Conservation (phyloP, 2,329 filamentous ascomycete genomes). For the Exserohilum turcica region DNA sequence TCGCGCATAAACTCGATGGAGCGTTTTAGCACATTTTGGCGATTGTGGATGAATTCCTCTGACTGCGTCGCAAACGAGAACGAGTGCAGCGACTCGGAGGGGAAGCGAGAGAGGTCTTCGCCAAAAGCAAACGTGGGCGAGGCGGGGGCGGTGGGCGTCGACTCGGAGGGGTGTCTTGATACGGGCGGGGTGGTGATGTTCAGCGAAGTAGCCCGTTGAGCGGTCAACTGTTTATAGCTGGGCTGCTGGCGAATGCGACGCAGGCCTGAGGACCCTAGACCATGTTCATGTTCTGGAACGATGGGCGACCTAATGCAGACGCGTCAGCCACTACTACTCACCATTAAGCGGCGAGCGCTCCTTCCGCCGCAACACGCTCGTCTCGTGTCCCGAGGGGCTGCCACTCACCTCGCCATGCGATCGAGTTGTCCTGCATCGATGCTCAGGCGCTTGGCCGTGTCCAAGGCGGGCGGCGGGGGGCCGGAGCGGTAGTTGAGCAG, state of each 20-base stretch:
- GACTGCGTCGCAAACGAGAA: conserved; percentile 98
- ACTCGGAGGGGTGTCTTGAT: conserved; percentile 53
- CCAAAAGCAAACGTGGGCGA: conserved; percentile 72
- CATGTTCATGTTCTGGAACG: conserved; percentile 85
- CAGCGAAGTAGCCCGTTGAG: conserved; percentile 72
- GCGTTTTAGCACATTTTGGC: conserved; percentile 89
- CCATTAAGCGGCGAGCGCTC: conserved; percentile 1
- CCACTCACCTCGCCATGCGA: conserved; percentile 72
- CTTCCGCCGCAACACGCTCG: conserved; percentile 6
- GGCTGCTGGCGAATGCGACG: conserved; percentile 92
- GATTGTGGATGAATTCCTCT: conserved; percentile 86
- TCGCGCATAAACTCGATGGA: conserved; percentile 98
- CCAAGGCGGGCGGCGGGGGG: conserved; percentile 51
- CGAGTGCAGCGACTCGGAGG: conserved; percentile 93
- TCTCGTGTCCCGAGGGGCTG: neutral
- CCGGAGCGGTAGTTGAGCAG: conserved; percentile 47
- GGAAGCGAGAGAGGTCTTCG: conserved; percentile 91
- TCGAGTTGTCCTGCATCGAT: conserved; percentile 75
- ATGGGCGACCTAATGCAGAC: conserved; percentile 70
- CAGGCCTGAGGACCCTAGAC: conserved; percentile 81
- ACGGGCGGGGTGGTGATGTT: conserved; percentile 65
- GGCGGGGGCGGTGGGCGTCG: conserved; percentile 65
- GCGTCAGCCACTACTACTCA: conserved; percentile 19
- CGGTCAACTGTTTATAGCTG: conserved; percentile 57
- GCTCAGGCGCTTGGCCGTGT: conserved; percentile 71